Conservation (phyloP, 768 basidiomycete species). For the Kwoniella heveanensis region DNA sequence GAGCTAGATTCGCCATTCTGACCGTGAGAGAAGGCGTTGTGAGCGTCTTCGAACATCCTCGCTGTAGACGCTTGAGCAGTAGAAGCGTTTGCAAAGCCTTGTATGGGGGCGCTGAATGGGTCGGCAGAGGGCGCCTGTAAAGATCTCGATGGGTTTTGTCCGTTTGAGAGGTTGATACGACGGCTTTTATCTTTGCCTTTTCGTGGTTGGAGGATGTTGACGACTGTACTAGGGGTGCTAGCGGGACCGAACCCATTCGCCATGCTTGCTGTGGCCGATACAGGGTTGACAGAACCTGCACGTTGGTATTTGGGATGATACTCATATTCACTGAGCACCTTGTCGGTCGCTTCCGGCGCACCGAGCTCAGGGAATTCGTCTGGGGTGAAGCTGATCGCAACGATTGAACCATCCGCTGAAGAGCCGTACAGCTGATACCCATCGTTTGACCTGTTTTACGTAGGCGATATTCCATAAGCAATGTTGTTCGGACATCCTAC, state of each 20-base stretch:
- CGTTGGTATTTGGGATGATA: constrained; percentile 30
- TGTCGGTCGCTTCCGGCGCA: constrained; percentile 59
- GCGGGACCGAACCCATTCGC: constrained; percentile 30
- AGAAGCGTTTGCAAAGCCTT: constrained; percentile 38
- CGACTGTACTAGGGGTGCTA: constrained; percentile 7
- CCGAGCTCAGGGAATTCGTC: constrained; percentile 52
- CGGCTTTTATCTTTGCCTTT: constrained; percentile 30
- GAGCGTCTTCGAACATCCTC: constrained; percentile 46
- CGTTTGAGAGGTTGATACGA: constrained; percentile 27
- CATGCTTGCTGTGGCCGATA: not conserved
- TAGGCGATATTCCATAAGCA: constrained; percentile 7
- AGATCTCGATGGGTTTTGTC: constrained; percentile 2
- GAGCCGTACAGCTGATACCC: constrained; percentile 90
- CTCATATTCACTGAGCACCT: constrained; percentile 39
- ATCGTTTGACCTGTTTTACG: constrained; percentile 76
- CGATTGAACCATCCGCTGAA: constrained; percentile 93
- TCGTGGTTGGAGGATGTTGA: constrained; percentile 47
- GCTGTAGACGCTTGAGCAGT: constrained; percentile 37
- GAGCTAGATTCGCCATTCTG: constrained; percentile 9
- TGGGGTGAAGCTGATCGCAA: constrained; percentile 76
- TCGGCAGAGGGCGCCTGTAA: constrained; percentile 18
- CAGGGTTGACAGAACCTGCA: constrained; percentile 17
- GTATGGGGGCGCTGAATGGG: constrained; percentile 47
- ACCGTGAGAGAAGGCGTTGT: constrained; percentile 34
- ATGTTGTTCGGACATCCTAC: too few relatives aligned